Conservation (phyloP, 352 stramenopile genomes). For the Phytophthora sojae region DNA sequence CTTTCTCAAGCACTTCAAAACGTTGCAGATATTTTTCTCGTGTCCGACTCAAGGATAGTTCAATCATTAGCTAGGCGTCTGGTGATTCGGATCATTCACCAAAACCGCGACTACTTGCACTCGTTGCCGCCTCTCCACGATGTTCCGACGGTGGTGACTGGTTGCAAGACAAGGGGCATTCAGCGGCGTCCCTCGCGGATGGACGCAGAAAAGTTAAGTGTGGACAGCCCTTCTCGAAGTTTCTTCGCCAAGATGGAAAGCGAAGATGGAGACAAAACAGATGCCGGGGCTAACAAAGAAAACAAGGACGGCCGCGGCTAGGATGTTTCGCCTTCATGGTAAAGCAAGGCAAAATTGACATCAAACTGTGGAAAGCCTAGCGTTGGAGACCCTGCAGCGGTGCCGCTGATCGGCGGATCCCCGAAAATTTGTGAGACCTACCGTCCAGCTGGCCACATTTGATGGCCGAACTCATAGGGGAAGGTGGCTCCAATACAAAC, state of each 20-base stretch:
- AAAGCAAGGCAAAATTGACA: not conserved
- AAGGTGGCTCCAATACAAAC: conserved; percentile 34
- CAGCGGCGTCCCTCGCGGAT: too few species aligned
- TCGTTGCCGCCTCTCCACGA: conserved; percentile 6
- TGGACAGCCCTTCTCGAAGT: conserved; percentile 10
- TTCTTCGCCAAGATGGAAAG: conserved; percentile 11
- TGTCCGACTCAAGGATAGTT: conserved; percentile 7
- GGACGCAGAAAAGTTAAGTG: not conserved
- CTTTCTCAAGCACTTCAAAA: too few species aligned
- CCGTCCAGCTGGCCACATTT: conserved; percentile 38
- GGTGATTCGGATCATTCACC: not conserved
- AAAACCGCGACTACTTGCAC: conserved; percentile 6
- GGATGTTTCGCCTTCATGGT: conserved; percentile 9
- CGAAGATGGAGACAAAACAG: conserved; percentile 8
- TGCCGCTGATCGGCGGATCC: conserved; percentile 1
- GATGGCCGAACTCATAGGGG: conserved; percentile 25
- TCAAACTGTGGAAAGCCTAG: conserved; percentile 21
- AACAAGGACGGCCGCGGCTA: conserved; percentile 10
- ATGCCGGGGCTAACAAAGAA: conserved; percentile 10
- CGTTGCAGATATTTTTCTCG: not conserved
- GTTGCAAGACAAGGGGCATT: not conserved
- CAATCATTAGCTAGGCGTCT: conserved; percentile 6
- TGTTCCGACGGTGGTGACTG: not conserved
- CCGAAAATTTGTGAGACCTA: conserved; percentile 29
- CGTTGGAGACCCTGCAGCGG: not conserved